phyloP scores from a whole-genome alignment of 1,284 basidiomycete species.

The Phaffia rhodozyma region DNA sequence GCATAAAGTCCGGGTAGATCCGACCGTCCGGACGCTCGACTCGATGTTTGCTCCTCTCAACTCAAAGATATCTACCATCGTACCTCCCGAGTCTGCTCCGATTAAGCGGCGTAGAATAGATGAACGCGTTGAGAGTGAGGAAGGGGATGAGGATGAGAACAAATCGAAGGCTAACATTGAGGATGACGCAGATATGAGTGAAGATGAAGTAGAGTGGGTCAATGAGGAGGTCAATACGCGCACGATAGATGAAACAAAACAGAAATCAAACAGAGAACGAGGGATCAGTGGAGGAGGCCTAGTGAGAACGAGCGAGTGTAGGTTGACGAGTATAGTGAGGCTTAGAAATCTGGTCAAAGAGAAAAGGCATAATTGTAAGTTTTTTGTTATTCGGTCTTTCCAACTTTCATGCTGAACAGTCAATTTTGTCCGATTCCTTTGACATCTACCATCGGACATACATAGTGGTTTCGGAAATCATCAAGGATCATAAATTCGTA shows the following conservation, averaged over 20 bases:
- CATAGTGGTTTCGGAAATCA: conserved; percentile 65
- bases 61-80: conserved; percentile 21
- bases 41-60: conserved; percentile 58
- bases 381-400: background rate
- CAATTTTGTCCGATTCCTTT: background rate
- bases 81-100: background rate
- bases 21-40: conserved; percentile 77
- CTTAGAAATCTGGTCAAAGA: conserved; percentile 53
- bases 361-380: conserved; percentile 56
- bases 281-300: conserved; percentile 15
- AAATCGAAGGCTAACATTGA: background rate
- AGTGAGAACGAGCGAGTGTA: conserved; percentile 66
- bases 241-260: conserved; percentile 20
- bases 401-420: conserved; percentile 2
- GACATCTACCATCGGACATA: background rate
- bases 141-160: conserved; percentile 23
- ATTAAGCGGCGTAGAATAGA: conserved; percentile 13
- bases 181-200: background rate
- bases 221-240: conserved; percentile 15
- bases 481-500: conserved; percentile 82
- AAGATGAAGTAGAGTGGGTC: background rate
- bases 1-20: conserved; percentile 83
- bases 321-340: conserved; percentile 61
- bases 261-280: conserved; percentile 4
- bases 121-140: conserved; percentile 21